Evolutionary conservation across 2,329 filamentous ascomycete species (phyloP).

Genomic region (Fusarium sp.): DNA sequence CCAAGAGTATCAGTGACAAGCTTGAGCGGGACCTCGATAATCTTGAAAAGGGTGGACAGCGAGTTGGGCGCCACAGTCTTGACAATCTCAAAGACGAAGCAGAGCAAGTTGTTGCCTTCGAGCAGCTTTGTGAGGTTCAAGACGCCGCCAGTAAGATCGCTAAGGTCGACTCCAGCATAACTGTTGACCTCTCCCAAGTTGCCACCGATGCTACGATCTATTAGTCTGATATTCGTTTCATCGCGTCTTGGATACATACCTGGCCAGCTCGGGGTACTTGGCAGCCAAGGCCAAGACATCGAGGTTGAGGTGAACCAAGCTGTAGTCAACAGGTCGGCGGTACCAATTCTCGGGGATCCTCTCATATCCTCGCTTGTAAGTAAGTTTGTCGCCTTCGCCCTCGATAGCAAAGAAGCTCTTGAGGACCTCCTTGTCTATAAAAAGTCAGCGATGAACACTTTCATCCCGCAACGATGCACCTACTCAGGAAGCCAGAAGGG

Average conservation of each 20-base stretch:
- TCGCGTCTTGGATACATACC: not conserved
- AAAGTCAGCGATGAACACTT: rapidly evolving
- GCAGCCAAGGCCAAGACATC: conserved; percentile 5
- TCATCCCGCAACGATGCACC: rapidly evolving
- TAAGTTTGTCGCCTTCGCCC: conserved; percentile 2
- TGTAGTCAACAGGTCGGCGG: conserved; percentile 11
- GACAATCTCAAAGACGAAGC: conserved; percentile 21
- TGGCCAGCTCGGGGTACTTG: conserved; percentile 21
- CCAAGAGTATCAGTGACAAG: conserved; percentile 6
- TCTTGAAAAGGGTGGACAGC: conserved; percentile 1
- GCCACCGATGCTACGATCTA: not conserved
- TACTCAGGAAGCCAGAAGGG: not conserved
- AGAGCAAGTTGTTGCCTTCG: conserved; percentile 16
- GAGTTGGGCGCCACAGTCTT: conserved; percentile 14
- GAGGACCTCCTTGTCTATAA: not conserved
- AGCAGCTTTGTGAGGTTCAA: conserved; percentile 16
- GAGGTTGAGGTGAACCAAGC: conserved; percentile 11
- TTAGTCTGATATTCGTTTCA: not conserved
- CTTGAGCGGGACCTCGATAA: not conserved
- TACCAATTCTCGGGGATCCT: conserved; percentile 26
- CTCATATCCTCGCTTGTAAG: conserved; percentile 22
- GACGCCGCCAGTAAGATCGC: conserved; percentile 10
- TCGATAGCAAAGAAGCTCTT: conserved; percentile 17
- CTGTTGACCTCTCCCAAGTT: conserved; percentile 20
- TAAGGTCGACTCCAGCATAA: conserved; percentile 18